Conservation (phyloP, 2,329 filamentous ascomycete genomes). For the Pseudohalonectria lignicola region DNA sequence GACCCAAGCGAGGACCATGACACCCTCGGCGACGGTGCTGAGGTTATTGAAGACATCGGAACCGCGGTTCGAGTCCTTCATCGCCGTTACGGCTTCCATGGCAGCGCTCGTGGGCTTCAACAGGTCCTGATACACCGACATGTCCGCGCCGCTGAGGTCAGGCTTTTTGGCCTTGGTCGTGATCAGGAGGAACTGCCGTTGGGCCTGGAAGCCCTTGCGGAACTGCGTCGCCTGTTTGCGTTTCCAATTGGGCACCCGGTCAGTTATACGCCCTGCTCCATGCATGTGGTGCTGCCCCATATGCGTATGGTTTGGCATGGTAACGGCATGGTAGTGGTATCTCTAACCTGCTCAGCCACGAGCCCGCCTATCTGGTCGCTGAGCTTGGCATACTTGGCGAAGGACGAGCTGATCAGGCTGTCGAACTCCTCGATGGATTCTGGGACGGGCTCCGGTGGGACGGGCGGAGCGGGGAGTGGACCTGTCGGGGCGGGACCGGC, state of each 20-base stretch:
- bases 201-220: slow-evolving; percentile 61
- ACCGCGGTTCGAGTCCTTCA: slow-evolving; percentile 72
- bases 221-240: slow-evolving; percentile 36
- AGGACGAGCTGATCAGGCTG: slow-evolving; percentile 58
- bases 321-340: too few species aligned
- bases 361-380: slow-evolving; percentile 69
- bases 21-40: slow-evolving; percentile 79
- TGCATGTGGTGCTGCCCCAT: too few species aligned
- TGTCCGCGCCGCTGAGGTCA: slow-evolving; percentile 49
- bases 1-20: slow-evolving; percentile 85
- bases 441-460: slow-evolving; percentile 53
- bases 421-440: slow-evolving; percentile 84
- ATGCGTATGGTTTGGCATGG: too few species aligned
- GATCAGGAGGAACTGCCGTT: slow-evolving; percentile 80
- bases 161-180: slow-evolving; percentile 85
- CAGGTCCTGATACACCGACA: slow-evolving; percentile 60
- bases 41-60: slow-evolving; percentile 71
- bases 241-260: too few species aligned
- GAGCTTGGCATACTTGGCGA: slow-evolving; percentile 67
- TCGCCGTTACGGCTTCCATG: slow-evolving; percentile 65
- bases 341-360: slow-evolving; percentile 65
- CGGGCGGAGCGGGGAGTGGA: slow-evolving; percentile 21
- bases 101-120: slow-evolving; percentile 80
- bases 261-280: too few species aligned
- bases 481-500: slow-evolving; percentile 26